Percentiles rank a stretch among this genome's conserved stretches.
Conservation (phyloP, 192 early-diverging fungal genomes). For the Diversispora epigaea region DNA sequence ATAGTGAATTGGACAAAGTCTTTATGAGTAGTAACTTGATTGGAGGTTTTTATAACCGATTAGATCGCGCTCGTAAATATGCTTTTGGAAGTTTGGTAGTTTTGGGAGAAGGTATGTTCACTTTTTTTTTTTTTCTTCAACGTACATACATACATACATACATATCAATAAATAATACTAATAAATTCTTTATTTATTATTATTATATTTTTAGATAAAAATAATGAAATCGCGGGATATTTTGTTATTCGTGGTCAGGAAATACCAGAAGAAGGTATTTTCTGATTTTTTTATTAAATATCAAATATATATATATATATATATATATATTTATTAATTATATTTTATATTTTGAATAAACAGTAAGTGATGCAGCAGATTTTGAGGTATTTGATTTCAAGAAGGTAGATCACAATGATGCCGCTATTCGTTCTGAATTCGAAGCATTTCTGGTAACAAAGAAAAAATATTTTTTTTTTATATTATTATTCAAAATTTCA, state of each 20-base stretch:
- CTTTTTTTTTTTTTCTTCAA: neutral
- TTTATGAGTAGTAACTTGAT: constrained; percentile 96
- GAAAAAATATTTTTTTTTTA: neutral
- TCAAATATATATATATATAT: neutral
- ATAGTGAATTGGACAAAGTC: constrained; percentile 80
- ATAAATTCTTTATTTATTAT: no score
- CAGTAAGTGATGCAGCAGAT: constrained; percentile 77
- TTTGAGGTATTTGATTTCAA: constrained; percentile 85
- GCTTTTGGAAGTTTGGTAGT: constrained; percentile 87
- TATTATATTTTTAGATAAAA: constrained; percentile 52
- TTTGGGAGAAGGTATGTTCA: constrained; percentile 57
- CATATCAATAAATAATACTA: no score
- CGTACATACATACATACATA: no score
- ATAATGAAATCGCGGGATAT: constrained; percentile 91
- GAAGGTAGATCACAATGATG: constrained; percentile 70
- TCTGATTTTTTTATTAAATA: neutral
- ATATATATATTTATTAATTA: no score
- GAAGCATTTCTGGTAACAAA: constrained; percentile 46
- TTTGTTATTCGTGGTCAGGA: constrained; percentile 89
- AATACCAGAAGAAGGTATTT: constrained; percentile 64
- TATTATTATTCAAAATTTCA: no score
- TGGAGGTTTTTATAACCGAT: constrained; percentile 89
- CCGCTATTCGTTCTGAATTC: constrained; percentile 56
- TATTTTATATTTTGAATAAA: constrained; percentile 33
- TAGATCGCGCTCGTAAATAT: constrained; percentile 92